phyloP scores from a whole-genome alignment of 2,329 filamentous ascomycete genomes.

The Endocalyx cinctus region DNA sequence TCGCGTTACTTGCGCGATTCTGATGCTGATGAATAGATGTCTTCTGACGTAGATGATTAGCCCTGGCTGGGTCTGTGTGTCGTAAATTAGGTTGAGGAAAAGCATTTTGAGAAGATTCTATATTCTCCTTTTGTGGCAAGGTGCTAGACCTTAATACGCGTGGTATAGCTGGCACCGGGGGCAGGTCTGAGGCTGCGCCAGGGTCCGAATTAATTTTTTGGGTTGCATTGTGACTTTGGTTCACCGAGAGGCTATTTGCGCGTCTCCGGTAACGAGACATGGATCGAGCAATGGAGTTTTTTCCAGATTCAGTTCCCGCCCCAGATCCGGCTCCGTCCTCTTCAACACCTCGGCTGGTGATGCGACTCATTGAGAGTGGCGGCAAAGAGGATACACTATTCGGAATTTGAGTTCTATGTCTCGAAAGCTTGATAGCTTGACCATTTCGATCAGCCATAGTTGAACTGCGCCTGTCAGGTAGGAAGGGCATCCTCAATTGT shows the following conservation, averaged over 20 bases:
- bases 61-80: slow-evolving; percentile 15
- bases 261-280: slow-evolving; percentile 31
- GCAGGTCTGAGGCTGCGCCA: slow-evolving; percentile 15
- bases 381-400: too few relatives aligned
- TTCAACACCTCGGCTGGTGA: slow-evolving; percentile 4
- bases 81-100: slow-evolving; percentile 16
- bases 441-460: too few relatives aligned
- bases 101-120: too few relatives aligned
- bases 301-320: too few relatives aligned
- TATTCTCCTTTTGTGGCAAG: too few relatives aligned
- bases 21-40: slow-evolving; percentile 8
- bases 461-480: too few relatives aligned
- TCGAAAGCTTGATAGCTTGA: too few relatives aligned
- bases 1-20: slow-evolving; percentile 5
- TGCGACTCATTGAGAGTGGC: neutral
- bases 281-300: slow-evolving; percentile 26
- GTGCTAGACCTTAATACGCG: too few relatives aligned
- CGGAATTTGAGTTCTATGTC: too few relatives aligned
- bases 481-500: too few relatives aligned
- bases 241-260: slow-evolving; percentile 19
- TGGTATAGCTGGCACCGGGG: slow-evolving; percentile 28
- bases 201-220: slow-evolving; percentile 22
- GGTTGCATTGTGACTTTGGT: slow-evolving; percentile 21
- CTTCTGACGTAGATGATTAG: slow-evolving; percentile 12
- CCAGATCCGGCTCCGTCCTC: slow-evolving; percentile 13